phyloP scores from a whole-genome alignment of 2,329 filamentous ascomycete genomes.

The Aspergillus melleus region DNA sequence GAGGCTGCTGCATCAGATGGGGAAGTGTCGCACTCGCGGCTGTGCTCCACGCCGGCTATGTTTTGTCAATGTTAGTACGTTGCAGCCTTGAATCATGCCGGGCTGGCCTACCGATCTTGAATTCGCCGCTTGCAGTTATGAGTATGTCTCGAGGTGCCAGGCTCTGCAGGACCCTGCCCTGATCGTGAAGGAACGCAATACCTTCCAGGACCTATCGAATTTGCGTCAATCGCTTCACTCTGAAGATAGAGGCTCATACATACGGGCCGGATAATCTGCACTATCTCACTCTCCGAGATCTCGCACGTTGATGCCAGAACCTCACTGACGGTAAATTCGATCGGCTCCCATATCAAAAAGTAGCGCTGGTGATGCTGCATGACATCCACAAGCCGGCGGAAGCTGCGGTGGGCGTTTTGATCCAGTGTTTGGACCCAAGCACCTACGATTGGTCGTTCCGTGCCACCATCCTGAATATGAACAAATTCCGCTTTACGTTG shows the following conservation, averaged over 20 bases:
- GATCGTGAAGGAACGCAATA: not conserved
- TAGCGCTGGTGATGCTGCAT: not conserved
- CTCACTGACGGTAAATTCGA: not conserved
- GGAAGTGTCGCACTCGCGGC: not conserved
- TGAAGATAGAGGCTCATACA: not conserved
- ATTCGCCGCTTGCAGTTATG: not conserved
- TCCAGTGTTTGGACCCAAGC: not conserved
- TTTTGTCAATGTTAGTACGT: not conserved
- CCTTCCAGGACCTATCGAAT: not conserved
- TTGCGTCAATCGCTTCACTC: not conserved
- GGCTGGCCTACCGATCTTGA: not conserved
- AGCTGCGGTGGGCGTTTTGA: not conserved
- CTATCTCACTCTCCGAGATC: not conserved
- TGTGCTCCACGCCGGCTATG: not conserved
- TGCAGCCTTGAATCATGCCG: not conserved
- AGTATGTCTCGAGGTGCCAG: not conserved
- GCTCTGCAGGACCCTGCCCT: not conserved
- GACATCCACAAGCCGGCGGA: not conserved
- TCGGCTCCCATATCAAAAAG: not conserved
- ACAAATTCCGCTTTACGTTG: not conserved
- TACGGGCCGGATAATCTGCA: not conserved
- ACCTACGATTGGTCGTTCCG: not conserved
- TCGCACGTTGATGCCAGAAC: not conserved
- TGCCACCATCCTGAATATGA: not conserved
- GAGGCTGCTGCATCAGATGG: not conserved